Percentiles rank a stretch among this genome's conserved stretches.
phyloP scores from a whole-genome alignment of 306 rosid species.

The Prosopis cineraria region DNA sequence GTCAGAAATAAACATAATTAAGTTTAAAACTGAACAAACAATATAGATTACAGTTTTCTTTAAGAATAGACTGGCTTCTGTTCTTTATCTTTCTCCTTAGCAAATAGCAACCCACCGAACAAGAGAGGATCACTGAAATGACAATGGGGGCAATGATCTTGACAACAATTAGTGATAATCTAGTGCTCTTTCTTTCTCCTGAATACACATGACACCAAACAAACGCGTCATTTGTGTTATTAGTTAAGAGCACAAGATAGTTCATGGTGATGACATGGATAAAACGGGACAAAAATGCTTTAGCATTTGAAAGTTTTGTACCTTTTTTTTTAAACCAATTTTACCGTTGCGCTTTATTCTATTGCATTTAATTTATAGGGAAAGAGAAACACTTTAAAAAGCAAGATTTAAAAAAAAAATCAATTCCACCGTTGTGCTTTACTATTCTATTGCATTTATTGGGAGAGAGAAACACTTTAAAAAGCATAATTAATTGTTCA shows the following conservation, averaged over 20 bases:
- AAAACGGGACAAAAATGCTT: background rate
- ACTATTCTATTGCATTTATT: no score
- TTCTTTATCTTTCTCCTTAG: background rate
- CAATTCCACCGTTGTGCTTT: no score
- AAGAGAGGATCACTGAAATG: background rate
- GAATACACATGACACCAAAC: no score
- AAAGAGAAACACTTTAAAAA: no score
- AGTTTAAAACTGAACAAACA: background rate
- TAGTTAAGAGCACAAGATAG: background rate
- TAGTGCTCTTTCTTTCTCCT: background rate
- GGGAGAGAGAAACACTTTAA: no score
- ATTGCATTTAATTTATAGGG: no score
- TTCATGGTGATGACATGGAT: background rate
- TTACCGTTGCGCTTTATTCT: no score
- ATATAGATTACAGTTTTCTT: background rate
- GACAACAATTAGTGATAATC: background rate
- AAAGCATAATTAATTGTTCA: no score
- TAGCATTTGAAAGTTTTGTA: no score
- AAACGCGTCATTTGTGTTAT: no score
- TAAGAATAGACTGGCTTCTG: background rate
- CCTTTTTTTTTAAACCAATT: background rate
- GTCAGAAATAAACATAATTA: background rate
- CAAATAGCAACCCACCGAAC: background rate
- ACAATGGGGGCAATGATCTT: background rate
- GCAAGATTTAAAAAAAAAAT: no score